Evolutionary conservation across 768 basidiomycete genomes (phyloP).

Genomic region (Mycena albidolilacea): DNA sequence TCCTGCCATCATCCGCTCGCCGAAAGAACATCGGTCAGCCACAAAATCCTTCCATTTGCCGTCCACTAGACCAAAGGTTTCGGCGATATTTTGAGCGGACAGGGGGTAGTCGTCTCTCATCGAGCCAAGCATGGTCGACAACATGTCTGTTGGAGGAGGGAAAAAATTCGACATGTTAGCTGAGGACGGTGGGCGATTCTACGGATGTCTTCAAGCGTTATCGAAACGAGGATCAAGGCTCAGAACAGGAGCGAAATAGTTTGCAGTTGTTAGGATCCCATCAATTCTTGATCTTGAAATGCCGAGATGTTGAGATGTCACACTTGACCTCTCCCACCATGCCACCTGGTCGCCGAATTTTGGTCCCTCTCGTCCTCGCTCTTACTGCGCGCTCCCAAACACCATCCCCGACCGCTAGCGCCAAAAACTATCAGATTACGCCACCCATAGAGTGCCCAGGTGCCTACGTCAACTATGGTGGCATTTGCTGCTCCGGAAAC

Average conservation of each 20-base stretch:
- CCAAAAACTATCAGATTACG: constrained; percentile 11
- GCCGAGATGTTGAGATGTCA: constrained; percentile 9
- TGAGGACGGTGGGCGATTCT: background rate
- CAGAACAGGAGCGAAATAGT: no score
- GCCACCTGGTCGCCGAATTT: background rate
- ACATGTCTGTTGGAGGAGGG: constrained; percentile 27
- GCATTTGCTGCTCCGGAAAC: constrained; percentile 15
- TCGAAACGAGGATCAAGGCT: no score
- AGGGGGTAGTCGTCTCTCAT: constrained; percentile 20
- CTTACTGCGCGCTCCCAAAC: background rate
- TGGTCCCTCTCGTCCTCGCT: constrained; percentile 6
- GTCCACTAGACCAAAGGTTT: constrained; percentile 32
- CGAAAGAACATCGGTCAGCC: constrained; percentile 19
- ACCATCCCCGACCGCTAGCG: background rate
- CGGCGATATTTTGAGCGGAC: constrained; percentile 13
- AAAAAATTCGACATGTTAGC: constrained; percentile 14
- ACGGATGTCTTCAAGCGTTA: no score
- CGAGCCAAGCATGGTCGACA: constrained; percentile 19
- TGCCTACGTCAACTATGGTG: constrained; percentile 7
- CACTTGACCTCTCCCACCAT: constrained; percentile 15
- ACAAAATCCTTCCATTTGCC: constrained; percentile 37
- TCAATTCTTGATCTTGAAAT: background rate
- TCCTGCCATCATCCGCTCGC: constrained; percentile 23
- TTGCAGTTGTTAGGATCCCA: no score
- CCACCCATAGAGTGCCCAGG: constrained; percentile 8